phyloP scores from a whole-genome alignment of 495 filamentous ascomycete genomes.

The Penicillium silybi region DNA sequence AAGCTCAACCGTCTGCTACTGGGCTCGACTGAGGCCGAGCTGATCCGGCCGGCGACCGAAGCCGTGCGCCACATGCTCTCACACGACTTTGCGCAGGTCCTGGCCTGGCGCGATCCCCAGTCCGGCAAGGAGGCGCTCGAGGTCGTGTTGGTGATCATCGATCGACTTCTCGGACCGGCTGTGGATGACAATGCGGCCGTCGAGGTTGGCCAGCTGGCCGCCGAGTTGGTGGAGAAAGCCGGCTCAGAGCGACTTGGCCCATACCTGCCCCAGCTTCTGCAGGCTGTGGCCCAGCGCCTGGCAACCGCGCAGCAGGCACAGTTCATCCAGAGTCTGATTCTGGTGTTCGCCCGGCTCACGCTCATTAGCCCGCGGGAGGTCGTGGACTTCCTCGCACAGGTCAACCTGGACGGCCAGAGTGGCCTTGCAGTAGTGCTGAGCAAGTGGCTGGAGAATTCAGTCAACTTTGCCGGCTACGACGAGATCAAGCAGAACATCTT shows the following conservation, averaged over 20 bases:
- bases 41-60: conserved; percentile 82
- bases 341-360: conserved; percentile 90
- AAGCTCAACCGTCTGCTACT: conserved; percentile 81
- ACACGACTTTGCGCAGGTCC: conserved; percentile 83
- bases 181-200: conserved; percentile 90
- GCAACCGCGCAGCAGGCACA: conserved; percentile 73
- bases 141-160: conserved; percentile 84
- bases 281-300: conserved; percentile 83
- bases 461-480: conserved; percentile 94
- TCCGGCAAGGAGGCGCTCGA: conserved; percentile 80
- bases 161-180: conserved; percentile 76
- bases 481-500: conserved; percentile 96
- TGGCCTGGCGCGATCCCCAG: conserved; percentile 70
- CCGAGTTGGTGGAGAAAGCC: conserved; percentile 91
- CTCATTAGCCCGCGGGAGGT: conserved; percentile 83
- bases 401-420: conserved; percentile 65
- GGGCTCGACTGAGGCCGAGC: conserved; percentile 71
- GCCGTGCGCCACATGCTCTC: conserved; percentile 81
- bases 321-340: conserved; percentile 88
- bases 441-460: conserved; percentile 96
- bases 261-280: conserved; percentile 82
- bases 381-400: conserved; percentile 81
- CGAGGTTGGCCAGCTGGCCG: conserved; percentile 91
- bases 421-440: conserved; percentile 82
- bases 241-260: conserved; percentile 85